Percentiles rank a stretch among this genome's conserved stretches.
Evolutionary conservation across 2,329 filamentous ascomycete species (phyloP).

Genomic region (Lachnellula hyalina): DNA sequence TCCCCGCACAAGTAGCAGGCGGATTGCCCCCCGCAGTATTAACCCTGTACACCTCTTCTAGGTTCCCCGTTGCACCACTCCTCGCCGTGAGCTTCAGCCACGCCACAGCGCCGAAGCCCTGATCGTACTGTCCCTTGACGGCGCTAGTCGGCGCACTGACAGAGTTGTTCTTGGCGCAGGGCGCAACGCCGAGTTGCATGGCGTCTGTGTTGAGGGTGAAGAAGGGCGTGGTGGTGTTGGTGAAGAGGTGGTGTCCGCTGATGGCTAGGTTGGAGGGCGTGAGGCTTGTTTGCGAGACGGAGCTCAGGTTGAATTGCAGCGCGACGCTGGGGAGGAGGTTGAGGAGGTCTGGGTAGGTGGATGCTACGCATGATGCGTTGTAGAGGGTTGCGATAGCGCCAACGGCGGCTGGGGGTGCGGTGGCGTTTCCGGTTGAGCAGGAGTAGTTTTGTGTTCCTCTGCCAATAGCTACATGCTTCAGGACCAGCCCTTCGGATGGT

Average conservation of each 20-base stretch:
- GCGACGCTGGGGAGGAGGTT: constrained; percentile 59
- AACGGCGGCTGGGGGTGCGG: constrained; percentile 54
- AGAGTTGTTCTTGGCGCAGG: constrained; percentile 57
- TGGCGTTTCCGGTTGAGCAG: constrained; percentile 58
- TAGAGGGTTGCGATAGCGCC: constrained; percentile 82
- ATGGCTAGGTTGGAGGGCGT: constrained; percentile 57
- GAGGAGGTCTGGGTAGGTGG: constrained; percentile 63
- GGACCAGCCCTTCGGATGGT: constrained; percentile 52
- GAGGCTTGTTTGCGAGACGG: constrained; percentile 34
- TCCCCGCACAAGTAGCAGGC: constrained; percentile 66
- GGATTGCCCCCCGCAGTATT: constrained; percentile 77
- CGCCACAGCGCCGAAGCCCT: constrained; percentile 63
- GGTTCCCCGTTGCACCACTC: constrained; percentile 51
- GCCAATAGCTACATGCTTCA: constrained; percentile 79
- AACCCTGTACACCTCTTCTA: constrained; percentile 76
- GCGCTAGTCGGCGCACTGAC: constrained; percentile 59
- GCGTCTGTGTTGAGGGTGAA: constrained; percentile 67
- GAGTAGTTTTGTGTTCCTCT: constrained; percentile 94
- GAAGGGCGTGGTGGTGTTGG: constrained; percentile 61
- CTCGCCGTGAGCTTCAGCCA: constrained; percentile 70
- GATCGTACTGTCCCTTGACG: constrained; percentile 47
- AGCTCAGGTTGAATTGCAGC: constrained; percentile 57
- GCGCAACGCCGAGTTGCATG: constrained; percentile 52
- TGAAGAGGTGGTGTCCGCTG: constrained; percentile 80
- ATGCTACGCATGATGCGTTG: constrained; percentile 77